Evolutionary conservation across 1,139 yeast species (phyloP).

Genomic region (Geotrichum candidum): DNA sequence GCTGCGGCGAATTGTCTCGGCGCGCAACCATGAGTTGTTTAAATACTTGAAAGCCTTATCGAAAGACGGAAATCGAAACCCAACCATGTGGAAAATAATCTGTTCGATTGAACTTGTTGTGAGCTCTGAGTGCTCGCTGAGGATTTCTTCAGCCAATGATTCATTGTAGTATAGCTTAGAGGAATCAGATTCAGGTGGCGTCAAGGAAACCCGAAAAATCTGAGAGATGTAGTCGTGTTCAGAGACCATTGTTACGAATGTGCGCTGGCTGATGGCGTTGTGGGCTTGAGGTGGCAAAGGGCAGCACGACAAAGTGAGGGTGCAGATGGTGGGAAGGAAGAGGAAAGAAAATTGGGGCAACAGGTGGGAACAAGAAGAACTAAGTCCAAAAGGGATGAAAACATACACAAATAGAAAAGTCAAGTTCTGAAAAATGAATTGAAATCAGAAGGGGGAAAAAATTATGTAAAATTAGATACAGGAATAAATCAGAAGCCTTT

Average conservation of each 20-base stretch:
- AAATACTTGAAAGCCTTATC: not conserved
- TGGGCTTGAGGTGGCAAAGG: not conserved
- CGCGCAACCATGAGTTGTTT: conserved; percentile 4
- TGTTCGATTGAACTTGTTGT: not conserved
- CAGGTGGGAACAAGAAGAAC: not conserved
- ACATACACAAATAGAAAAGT: not conserved
- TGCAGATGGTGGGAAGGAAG: not conserved
- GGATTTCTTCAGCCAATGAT: conserved; percentile 19
- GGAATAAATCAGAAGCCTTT: not conserved
- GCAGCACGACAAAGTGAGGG: no score
- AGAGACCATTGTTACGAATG: not conserved
- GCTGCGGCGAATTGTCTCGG: conserved; percentile 3
- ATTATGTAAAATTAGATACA: not conserved
- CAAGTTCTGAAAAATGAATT: not conserved
- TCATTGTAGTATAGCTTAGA: conserved; percentile 9
- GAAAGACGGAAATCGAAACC: not conserved
- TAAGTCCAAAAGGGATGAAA: not conserved
- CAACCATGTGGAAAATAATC: not conserved
- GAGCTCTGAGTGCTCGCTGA: conserved; percentile 15
- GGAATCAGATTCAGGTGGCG: conserved; percentile 9
- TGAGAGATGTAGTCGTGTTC: conserved; percentile 21
- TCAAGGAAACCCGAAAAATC: conserved; percentile 22
- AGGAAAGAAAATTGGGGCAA: not conserved
- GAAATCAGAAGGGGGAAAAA: not conserved
- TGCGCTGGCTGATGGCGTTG: not conserved